Evolutionary conservation across 768 basidiomycete species (phyloP).

Genomic region (Boletus sp.): DNA sequence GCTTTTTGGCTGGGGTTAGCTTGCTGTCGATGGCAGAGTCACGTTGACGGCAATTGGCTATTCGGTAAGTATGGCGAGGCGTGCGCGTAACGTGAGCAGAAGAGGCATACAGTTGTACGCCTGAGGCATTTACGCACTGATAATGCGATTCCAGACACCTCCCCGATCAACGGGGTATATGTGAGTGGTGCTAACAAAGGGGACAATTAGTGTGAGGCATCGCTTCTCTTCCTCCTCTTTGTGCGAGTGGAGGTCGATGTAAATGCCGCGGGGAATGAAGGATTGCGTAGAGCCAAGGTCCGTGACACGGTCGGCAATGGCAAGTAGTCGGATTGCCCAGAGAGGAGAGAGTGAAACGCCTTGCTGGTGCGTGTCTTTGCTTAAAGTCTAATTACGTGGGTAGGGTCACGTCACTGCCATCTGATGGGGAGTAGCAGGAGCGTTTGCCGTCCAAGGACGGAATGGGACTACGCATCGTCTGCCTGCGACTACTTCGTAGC

Average conservation of each 20-base stretch:
- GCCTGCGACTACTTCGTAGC: conserved; percentile 10
- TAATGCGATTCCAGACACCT: conserved; percentile 5
- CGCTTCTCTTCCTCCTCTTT: conserved; percentile 11
- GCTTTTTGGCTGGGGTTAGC: conserved; percentile 16
- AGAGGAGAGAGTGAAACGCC: conserved; percentile 18
- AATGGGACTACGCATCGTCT: conserved; percentile 8
- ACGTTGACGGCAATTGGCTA: conserved; percentile 11
- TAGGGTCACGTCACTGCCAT: conserved; percentile 30
- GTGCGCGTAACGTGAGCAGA: conserved; percentile 15
- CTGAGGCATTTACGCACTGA: conserved; percentile 8
- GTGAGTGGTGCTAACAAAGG: conserved; percentile 2
- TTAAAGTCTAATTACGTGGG: conserved; percentile 38
- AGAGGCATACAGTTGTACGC: neutral
- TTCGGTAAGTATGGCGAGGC: conserved; percentile 9
- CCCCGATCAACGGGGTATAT: conserved; percentile 21
- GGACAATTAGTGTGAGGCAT: conserved; percentile 5
- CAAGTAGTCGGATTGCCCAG: conserved; percentile 19
- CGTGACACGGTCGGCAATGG: conserved; percentile 18
- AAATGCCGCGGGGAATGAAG: conserved; percentile 34
- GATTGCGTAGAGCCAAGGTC: conserved; percentile 14
- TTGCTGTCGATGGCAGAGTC: conserved; percentile 9
- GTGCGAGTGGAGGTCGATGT: conserved; percentile 15
- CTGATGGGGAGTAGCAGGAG: conserved; percentile 20
- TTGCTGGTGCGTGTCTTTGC: conserved; percentile 31
- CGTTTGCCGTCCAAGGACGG: conserved; percentile 12